Evolutionary conservation across 2,329 filamentous ascomycete species (phyloP), one percentile per base, ranked within the genome.

Genomic region (Hortaea werneckii): DNA sequence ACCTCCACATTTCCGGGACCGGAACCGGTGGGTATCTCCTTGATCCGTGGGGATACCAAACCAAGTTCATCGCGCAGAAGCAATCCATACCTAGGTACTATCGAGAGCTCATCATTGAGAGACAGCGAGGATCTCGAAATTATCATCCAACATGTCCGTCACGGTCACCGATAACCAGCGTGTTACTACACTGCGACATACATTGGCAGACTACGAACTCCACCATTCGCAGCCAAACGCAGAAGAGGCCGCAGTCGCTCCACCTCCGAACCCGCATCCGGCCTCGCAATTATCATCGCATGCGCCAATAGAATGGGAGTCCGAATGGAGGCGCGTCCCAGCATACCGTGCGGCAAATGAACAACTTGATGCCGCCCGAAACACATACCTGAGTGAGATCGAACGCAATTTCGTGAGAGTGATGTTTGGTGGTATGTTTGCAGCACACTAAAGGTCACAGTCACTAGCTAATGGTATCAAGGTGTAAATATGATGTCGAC

Each of bases 391-490:
- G n/a, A 74, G 69, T 53, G 52, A 50, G 1, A 59, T 64, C 5
- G 75, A 77, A 55, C 58, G 59, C 37, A 64, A 62, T 5, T 76
- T 78, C 53, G 64, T 78, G 12, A 57, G 63, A 13, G 58, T 71
- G 0, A 77, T 77, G 73, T 72, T 76, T 50, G 66, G 65, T 28
- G 74, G 56, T 39, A 40, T 48, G 69, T n/a, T 39, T 20, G 3
- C n/a, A 35, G 9, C n/a, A n/a, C n/a, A 35, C 4, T 9, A 12
- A 13, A 39, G 5, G 10, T 39, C 8, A 20, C 3, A 35, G 4
- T 9, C 9, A 35, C 32, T n/a, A n/a, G 9, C 32, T 9, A 35
- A n/a, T 35, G 9, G 2, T 39, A 20, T 39, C 37, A 12, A 48
- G 46, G 46, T 13, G 46, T 48, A 9, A 29, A 34, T n/a, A 37